Base-by-base conservation (phyloP, 768 basidiomycete species). In the Tephrocybe sp. region DNA sequence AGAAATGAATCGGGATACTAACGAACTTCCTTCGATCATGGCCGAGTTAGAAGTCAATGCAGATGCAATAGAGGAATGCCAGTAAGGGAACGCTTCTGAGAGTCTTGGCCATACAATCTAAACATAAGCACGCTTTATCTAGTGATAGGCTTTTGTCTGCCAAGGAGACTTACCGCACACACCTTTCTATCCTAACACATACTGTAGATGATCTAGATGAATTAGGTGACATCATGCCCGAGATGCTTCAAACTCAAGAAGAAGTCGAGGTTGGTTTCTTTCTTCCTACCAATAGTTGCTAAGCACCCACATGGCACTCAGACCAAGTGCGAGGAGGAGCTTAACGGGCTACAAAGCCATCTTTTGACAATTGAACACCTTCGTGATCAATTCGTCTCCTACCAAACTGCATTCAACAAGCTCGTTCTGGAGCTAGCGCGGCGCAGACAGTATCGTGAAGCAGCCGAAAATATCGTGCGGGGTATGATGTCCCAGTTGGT, bases 1-100 rank as follows among this genome's bases (percentile, higher is more conserved):
- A 90, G 91, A 82, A 23, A 91, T 93, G 84, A 81, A 85, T 57
- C 76, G 88, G 35, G 90, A 93, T 62, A 88, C 87, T 1, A 79
- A 86, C 9, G 89, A 91, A 61, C 71, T 93, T 5, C 85, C 86
- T 3, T 71, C 76, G 4, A 89, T 93, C 45, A 81, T 93, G 69
- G 63, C 71, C 2, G 91, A 92, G 56, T 63, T 92, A 35, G 84
- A 91, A 56, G 79, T 79, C 33, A 73, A 75, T 52, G 71, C 78
- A 10, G 57, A 59, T n/a, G 64, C 72, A 5, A 82, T 91, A 48
- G 73, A 83, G 40, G 65, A 64, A 5, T 71, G 77, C 39, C 75
- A 83, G 89, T 91, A 63, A 58, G 84, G 67, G 17, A 36, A 35
- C 5, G 19, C 11, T 46, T 20, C 1, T 23, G 1, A 13, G 45